Percentiles rank a stretch among this genome's conserved stretches.
Evolutionary conservation across 176 grass and related monocot genomes (phyloP).

Genomic region (Musa acuminata): DNA sequence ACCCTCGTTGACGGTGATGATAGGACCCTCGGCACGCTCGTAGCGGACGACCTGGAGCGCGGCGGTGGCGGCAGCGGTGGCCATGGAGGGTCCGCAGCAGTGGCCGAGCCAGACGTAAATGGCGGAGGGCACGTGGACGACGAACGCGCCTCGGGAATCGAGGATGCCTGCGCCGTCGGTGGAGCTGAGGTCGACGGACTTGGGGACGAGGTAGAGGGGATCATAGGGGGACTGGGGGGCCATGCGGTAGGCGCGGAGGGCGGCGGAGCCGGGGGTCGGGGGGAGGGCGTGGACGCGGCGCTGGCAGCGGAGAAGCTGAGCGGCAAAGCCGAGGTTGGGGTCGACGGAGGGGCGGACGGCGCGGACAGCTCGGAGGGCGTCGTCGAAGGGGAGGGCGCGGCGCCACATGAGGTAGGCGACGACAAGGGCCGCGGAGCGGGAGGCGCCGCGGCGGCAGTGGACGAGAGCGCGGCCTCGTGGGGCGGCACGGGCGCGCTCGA

Average conservation of each 20-base stretch:
- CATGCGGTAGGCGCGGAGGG: constrained; percentile 26
- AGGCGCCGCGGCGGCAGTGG: constrained; percentile 38
- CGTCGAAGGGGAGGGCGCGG: constrained; percentile 28
- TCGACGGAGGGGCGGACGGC: constrained; percentile 26
- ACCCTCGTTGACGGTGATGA: constrained; percentile 35
- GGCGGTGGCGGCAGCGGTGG: constrained; percentile 15
- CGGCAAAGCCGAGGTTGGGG: constrained; percentile 47
- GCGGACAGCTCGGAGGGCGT: constrained; percentile 33
- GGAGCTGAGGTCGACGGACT: constrained; percentile 10
- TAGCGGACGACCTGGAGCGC: constrained; percentile 35
- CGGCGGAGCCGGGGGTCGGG: constrained; percentile 23
- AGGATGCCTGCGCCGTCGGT: constrained; percentile 13
- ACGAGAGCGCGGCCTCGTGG: constrained; percentile 36
- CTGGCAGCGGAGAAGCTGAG: constrained; percentile 42
- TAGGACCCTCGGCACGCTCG: constrained; percentile 33
- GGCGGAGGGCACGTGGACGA: constrained; percentile 27
- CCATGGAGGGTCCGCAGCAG: constrained; percentile 33
- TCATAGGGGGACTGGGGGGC: constrained; percentile 42
- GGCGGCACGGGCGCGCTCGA: constrained; percentile 26
- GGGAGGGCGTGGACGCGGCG: constrained; percentile 18
- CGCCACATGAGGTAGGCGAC: constrained; percentile 58
- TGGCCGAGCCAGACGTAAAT: constrained; percentile 42
- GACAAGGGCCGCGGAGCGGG: constrained; percentile 36
- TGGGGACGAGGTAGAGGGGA: constrained; percentile 39
- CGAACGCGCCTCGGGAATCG: constrained; percentile 37